A percentile compares a stretch with the other conserved stretches of the same genome.
Conservation (phyloP, 106 monocot species). For the Vanilla planifolia region DNA sequence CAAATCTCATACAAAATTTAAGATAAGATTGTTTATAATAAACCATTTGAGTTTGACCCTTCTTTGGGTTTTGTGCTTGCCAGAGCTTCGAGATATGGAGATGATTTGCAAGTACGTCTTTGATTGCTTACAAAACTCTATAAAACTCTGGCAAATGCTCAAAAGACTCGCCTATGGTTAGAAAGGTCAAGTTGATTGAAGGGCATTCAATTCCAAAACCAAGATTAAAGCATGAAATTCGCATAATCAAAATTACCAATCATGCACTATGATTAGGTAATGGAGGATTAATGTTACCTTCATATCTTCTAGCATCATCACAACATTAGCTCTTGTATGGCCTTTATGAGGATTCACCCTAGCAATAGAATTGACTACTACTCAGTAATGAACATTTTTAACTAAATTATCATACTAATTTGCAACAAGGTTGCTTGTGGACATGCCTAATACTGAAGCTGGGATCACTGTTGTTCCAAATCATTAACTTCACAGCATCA, state of each 20-base stretch:
- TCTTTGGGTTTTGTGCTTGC: no score
- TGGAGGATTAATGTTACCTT: slow-evolving; percentile 42
- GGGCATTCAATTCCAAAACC: background rate
- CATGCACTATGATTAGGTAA: background rate
- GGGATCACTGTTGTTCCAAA: slow-evolving; percentile 92
- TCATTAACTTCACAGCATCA: slow-evolving; percentile 73
- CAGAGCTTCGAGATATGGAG: no score
- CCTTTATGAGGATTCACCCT: slow-evolving; percentile 81
- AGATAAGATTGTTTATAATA: no score
- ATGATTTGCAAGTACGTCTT: no score
- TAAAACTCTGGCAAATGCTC: no score
- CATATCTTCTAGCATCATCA: slow-evolving; percentile 33
- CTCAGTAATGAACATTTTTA: slow-evolving; percentile 1
- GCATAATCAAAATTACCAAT: background rate
- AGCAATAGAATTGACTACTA: slow-evolving; percentile 13
- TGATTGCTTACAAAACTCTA: no score
- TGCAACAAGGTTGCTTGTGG: background rate
- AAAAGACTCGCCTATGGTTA: background rate
- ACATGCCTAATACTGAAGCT: slow-evolving; percentile 72
- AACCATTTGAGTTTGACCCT: no score
- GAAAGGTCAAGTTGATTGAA: background rate
- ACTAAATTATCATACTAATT: slow-evolving; percentile 9
- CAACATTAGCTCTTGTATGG: slow-evolving; percentile 57
- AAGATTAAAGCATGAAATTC: background rate
- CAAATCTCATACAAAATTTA: no score